Evolutionary conservation across 495 filamentous ascomycete genomes (phyloP).

Genomic region (Rostrohypoxylon terebratum): DNA sequence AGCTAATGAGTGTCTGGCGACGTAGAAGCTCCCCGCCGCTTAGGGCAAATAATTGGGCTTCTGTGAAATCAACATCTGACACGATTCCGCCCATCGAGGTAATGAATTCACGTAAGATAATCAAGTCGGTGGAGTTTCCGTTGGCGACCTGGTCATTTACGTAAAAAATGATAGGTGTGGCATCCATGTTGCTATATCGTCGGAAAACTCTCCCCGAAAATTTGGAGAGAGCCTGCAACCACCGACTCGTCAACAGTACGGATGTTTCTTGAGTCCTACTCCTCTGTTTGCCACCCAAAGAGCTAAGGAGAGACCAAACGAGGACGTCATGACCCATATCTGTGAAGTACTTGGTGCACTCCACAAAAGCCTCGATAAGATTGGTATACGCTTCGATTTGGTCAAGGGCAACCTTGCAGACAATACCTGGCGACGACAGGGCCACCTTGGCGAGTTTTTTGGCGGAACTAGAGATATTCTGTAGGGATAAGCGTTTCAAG

Average conservation of each 20-base stretch:
- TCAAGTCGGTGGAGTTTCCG: constrained; percentile 85
- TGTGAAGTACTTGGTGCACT: constrained; percentile 93
- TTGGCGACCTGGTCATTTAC: constrained; percentile 82
- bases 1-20: constrained; percentile 77
- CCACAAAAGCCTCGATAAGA: constrained; percentile 89
- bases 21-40: constrained; percentile 84
- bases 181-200: constrained; percentile 82
- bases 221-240: constrained; percentile 84
- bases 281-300: constrained; percentile 77
- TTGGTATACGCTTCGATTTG: constrained; percentile 95
- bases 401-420: constrained; percentile 85
- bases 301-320: constrained; percentile 86
- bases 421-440: constrained; percentile 86
- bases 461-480: constrained; percentile 86
- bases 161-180: constrained; percentile 87
- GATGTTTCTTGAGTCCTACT: constrained; percentile 81
- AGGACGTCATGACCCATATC: constrained; percentile 92
- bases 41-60: constrained; percentile 85
- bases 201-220: constrained; percentile 91
- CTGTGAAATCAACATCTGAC: constrained; percentile 84
- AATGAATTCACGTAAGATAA: constrained; percentile 88
- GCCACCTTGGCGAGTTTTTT: constrained; percentile 87
- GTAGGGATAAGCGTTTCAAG: constrained; percentile 85
- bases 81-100: constrained; percentile 93
- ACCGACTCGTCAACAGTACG: constrained; percentile 87